phyloP scores from a whole-genome alignment of 495 filamentous ascomycete species.

The Elasticomyces elasticus region DNA sequence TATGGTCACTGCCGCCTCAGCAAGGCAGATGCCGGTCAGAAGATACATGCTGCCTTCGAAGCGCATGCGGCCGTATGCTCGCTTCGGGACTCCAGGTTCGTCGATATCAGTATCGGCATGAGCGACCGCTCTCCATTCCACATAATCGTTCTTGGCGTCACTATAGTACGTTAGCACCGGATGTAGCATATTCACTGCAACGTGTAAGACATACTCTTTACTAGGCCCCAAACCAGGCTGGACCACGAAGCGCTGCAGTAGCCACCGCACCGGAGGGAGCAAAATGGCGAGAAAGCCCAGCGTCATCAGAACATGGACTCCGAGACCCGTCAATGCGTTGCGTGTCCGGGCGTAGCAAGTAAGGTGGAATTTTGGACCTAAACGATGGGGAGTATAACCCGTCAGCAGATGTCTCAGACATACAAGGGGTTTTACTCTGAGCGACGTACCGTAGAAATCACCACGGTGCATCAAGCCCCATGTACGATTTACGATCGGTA shows the following conservation, averaged over 20 bases:
- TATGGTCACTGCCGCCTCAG: slow-evolving; percentile 62
- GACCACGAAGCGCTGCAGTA: slow-evolving; percentile 45
- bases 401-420: too few species aligned
- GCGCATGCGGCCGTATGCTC: slow-evolving; percentile 48
- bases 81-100: slow-evolving; percentile 31
- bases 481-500: slow-evolving; percentile 59
- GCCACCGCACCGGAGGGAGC: slow-evolving; percentile 45
- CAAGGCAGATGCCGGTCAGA: slow-evolving; percentile 56
- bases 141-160: slow-evolving; percentile 22
- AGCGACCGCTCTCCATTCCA: slow-evolving; percentile 59
- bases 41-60: slow-evolving; percentile 57
- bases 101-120: slow-evolving; percentile 36
- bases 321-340: slow-evolving; percentile 47
- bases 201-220: slow-evolving; percentile 38
- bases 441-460: slow-evolving; percentile 65
- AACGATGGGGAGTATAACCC: too few species aligned
- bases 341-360: slow-evolving; percentile 55
- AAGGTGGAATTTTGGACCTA: slow-evolving; percentile 59
- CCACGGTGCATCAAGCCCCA: slow-evolving; percentile 61
- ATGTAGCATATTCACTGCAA: neutral
- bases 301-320: slow-evolving; percentile 47
- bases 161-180: slow-evolving; percentile 7
- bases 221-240: slow-evolving; percentile 60
- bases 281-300: slow-evolving; percentile 44
- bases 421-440: too few species aligned